These are phyloP conservation scores for Ophiostoma montium DNA, from an alignment of 2,329 filamentous ascomycete species.

Conservation along the genomic window DNA sequence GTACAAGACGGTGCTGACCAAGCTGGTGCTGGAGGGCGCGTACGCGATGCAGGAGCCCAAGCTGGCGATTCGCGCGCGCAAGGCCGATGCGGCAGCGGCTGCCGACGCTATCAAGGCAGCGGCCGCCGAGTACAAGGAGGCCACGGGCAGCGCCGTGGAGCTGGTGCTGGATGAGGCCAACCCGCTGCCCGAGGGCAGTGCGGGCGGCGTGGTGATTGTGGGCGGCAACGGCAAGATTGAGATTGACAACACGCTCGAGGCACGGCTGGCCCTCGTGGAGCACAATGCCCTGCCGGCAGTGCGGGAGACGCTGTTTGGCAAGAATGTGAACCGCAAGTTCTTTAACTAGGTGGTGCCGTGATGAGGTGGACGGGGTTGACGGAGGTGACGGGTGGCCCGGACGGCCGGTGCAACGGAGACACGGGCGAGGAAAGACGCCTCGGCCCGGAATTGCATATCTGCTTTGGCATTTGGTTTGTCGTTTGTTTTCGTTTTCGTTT, in stretches of 20 bases:
- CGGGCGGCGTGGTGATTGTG: conserved; percentile 69
- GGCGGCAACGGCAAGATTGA: conserved; percentile 87
- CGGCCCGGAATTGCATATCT: no score
- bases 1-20: conserved; percentile 65
- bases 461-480: no score
- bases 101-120: conserved; percentile 70
- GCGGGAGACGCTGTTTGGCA: conserved; percentile 75
- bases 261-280: conserved; percentile 74
- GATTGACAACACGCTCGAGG: conserved; percentile 96
- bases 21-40: conserved; percentile 74
- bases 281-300: conserved; percentile 73
- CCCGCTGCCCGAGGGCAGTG: conserved; percentile 52
- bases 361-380: no score
- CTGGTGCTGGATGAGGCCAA: conserved; percentile 66
- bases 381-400: not conserved
- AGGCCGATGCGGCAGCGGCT: conserved; percentile 55
- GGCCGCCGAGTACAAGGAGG: conserved; percentile 70
- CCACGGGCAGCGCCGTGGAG: conserved; percentile 52
- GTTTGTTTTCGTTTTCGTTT: no score
- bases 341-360: conserved; percentile 50
- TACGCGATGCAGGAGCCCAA: conserved; percentile 77
- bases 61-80: conserved; percentile 58
- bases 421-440: no score
- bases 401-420: not conserved
- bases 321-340: conserved; percentile 93